phyloP scores from a whole-genome alignment of 148 eudicot species.

The Limonium bicolor region DNA sequence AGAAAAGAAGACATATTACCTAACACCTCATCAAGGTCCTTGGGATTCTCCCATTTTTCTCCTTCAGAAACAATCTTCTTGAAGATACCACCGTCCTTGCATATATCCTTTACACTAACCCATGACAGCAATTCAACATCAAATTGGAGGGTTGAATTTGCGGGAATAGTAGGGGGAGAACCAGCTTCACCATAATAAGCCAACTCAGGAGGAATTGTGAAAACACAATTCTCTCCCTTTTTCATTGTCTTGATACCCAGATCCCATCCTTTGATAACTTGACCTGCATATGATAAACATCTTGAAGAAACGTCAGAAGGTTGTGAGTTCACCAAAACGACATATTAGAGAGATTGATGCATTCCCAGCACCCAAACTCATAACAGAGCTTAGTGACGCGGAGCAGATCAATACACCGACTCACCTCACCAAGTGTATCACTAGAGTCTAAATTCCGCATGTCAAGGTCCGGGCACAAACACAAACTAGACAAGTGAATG shows the following conservation, averaged over 20 bases:
- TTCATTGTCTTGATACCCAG: conserved; percentile 61
- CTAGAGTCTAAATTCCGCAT: no score
- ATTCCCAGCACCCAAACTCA: no score
- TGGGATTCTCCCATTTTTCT: conserved; percentile 87
- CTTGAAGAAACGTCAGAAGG: not conserved
- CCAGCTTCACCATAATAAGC: conserved; percentile 63
- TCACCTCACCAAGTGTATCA: no score
- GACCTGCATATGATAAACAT: not conserved
- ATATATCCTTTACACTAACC: conserved; percentile 23
- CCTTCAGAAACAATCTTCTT: conserved; percentile 41
- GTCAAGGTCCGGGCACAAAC: no score
- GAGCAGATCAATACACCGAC: no score
- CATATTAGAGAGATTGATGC: no score
- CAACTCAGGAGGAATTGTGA: conserved; percentile 22
- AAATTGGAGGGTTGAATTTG: conserved; percentile 20
- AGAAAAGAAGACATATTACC: no score
- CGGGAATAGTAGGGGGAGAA: conserved; percentile 54
- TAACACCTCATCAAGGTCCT: conserved; percentile 86
- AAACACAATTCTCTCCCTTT: conserved; percentile 29
- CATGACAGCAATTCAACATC: not conserved
- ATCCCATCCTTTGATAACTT: conserved; percentile 51
- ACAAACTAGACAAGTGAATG: no score
- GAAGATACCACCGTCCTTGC: conserved; percentile 62
- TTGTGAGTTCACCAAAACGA: no score
- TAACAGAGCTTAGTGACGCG: no score